phyloP scores from a whole-genome alignment of 495 filamentous ascomycete genomes.

The Gamarada debralockiae region DNA sequence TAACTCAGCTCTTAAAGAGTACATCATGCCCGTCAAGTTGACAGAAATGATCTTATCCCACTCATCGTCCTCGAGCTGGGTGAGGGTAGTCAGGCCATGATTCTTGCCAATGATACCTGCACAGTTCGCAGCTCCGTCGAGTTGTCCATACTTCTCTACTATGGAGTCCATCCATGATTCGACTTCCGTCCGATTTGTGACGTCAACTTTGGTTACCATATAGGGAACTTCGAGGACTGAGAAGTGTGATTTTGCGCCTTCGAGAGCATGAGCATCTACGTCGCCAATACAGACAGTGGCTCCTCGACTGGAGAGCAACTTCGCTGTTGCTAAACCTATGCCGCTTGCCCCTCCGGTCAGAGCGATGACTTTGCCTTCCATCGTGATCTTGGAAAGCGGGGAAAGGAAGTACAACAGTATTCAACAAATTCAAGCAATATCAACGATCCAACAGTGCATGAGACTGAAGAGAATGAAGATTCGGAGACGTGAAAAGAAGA shows the following conservation, averaged over 20 bases:
- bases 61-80: slow-evolving; percentile 39
- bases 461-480: no score
- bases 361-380: slow-evolving; percentile 36
- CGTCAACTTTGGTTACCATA: slow-evolving; percentile 32
- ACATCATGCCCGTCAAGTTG: slow-evolving; percentile 55
- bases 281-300: slow-evolving; percentile 44
- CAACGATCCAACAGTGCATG: no score
- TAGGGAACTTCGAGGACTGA: slow-evolving; percentile 5
- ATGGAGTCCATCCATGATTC: slow-evolving; percentile 30
- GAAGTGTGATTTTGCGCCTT: slow-evolving; percentile 20
- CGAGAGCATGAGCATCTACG: slow-evolving; percentile 30
- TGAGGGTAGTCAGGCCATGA: slow-evolving; percentile 30
- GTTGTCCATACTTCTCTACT: slow-evolving; percentile 29
- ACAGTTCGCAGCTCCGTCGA: slow-evolving; percentile 49
- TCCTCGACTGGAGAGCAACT: slow-evolving; percentile 36
- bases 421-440: no score
- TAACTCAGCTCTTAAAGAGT: slow-evolving; percentile 52
- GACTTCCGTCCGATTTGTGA: slow-evolving; percentile 28
- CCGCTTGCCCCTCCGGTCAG: slow-evolving; percentile 52
- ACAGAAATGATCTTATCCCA: slow-evolving; percentile 51
- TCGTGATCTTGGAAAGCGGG: slow-evolving; percentile 10
- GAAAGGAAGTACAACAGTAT: no score
- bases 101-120: slow-evolving; percentile 42
- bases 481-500: no score
- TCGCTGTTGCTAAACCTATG: slow-evolving; percentile 48